These are phyloP conservation scores for Eruca vesicaria DNA, from an alignment of 441 rosid species.

Conservation along the genomic window DNA sequence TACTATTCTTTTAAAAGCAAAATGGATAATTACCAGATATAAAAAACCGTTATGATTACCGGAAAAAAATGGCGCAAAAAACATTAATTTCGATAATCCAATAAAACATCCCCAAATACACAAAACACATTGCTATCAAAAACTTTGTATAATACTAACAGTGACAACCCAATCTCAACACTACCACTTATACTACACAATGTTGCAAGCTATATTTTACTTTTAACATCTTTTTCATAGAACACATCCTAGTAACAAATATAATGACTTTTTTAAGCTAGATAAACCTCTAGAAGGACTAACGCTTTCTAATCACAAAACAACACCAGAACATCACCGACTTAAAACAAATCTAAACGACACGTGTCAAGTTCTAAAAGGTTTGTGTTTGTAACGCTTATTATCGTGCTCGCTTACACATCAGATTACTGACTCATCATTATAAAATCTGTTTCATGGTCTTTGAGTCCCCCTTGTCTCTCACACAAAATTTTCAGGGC, in stretches of 20 bases:
- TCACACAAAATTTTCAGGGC: background rate
- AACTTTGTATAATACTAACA: background rate
- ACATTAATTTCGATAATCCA: background rate
- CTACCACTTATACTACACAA: background rate
- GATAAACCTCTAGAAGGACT: too few species aligned
- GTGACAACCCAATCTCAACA: background rate
- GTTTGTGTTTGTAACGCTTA: background rate
- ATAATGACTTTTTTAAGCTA: background rate
- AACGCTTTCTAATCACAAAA: too few species aligned
- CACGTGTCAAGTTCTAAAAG: background rate
- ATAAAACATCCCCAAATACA: background rate
- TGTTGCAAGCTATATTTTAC: background rate
- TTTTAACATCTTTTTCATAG: background rate
- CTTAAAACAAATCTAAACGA: background rate
- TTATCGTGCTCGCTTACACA: constrained; percentile 15
- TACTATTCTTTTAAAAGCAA: too few species aligned
- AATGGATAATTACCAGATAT: too few species aligned
- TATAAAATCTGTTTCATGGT: constrained; percentile 56
- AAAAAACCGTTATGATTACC: background rate
- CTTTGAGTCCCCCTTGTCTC: constrained; percentile 31
- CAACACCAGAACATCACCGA: too few species aligned
- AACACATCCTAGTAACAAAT: background rate
- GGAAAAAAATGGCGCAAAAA: background rate
- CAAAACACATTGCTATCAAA: background rate
- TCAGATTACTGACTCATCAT: constrained; percentile 36